Evolutionary conservation across 306 rosid species (phyloP).

Genomic region (Ormosia semicastrata): DNA sequence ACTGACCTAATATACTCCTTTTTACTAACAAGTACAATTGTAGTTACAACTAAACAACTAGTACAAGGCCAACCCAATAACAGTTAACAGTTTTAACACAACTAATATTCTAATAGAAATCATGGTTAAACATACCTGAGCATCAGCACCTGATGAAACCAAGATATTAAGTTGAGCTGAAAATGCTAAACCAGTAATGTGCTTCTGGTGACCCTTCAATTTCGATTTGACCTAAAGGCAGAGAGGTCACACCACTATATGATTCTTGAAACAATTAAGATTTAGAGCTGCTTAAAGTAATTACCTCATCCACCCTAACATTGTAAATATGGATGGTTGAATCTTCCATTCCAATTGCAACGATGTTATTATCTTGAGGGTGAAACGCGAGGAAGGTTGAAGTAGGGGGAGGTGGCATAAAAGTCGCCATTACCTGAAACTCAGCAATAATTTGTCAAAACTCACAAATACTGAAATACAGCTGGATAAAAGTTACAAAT

Average conservation of each 20-base stretch:
- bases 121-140: conserved; percentile 51
- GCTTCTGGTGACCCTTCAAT: conserved; percentile 77
- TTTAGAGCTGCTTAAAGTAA: background rate
- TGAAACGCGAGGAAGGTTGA: conserved; percentile 64
- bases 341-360: conserved; percentile 77
- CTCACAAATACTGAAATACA: conserved; percentile 14
- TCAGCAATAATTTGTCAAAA: background rate
- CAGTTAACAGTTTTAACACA: background rate
- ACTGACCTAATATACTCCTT: background rate
- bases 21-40: background rate
- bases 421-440: conserved; percentile 57
- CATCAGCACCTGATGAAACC: conserved; percentile 77
- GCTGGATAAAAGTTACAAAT: background rate
- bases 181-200: conserved; percentile 75
- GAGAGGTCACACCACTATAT: conserved; percentile 16
- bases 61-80: background rate
- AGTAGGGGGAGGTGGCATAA: conserved; percentile 65
- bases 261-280: conserved; percentile 7
- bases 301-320: conserved; percentile 61
- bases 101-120: background rate
- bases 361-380: conserved; percentile 71
- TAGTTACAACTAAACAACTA: background rate
- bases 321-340: conserved; percentile 66
- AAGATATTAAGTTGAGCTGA: conserved; percentile 62
- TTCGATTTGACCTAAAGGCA: conserved; percentile 55